A percentile compares a stretch with the other conserved stretches of the same genome.
Evolutionary conservation across 2,329 filamentous ascomycete genomes (phyloP).

Genomic region (Emericellopsis cladophorae): DNA sequence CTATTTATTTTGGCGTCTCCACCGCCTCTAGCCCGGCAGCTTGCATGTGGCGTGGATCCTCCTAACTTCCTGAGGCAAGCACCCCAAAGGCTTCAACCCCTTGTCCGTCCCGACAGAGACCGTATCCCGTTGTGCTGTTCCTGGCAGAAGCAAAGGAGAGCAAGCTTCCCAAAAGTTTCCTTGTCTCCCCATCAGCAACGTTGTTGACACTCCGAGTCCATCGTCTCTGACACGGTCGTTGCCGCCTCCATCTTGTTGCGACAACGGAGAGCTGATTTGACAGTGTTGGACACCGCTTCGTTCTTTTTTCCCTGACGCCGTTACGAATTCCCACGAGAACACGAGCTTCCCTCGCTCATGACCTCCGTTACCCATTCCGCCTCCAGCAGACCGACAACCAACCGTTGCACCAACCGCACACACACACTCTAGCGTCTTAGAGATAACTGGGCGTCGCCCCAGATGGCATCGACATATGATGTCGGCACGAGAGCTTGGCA

Average conservation of each 20-base stretch:
- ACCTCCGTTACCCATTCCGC: conserved; percentile 13
- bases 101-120: neutral
- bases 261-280: no score
- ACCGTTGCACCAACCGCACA: conserved; percentile 3
- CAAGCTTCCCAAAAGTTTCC: no score
- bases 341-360: conserved; percentile 10
- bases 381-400: conserved; percentile 8
- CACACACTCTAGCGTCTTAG: no score
- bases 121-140: neutral
- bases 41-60: conserved; percentile 5
- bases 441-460: conserved; percentile 7
- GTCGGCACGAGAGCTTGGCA: conserved; percentile 97
- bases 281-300: no score
- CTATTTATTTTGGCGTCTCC: neutral
- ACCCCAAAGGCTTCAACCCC: conserved; percentile 1
- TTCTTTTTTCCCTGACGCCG: conserved; percentile 1
- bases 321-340: conserved; percentile 1
- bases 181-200: no score
- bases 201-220: no score
- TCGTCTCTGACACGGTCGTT: no score
- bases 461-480: conserved; percentile 91
- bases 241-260: no score
- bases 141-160: neutral
- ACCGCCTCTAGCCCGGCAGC: neutral
- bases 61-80: neutral